phyloP scores from a whole-genome alignment of 257 asterid genomes.

The Thymus mandschuricus region DNA sequence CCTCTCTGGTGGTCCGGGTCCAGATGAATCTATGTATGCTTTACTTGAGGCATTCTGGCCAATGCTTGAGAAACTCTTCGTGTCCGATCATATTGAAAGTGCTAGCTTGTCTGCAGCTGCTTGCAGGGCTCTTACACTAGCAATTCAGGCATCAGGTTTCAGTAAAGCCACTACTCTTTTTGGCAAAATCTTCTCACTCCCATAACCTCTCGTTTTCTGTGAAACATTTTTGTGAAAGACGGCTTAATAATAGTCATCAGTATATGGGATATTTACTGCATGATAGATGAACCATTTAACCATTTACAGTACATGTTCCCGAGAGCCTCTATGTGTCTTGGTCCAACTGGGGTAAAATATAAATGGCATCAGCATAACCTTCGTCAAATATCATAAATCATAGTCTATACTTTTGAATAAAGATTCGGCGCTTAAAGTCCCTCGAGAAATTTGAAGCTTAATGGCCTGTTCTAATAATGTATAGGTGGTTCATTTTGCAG shows the following conservation, averaged over 20 bases:
- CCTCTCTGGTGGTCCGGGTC: conserved; percentile 46
- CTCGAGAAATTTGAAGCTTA: not conserved
- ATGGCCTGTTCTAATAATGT: conserved; percentile 26
- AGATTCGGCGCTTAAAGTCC: conserved; percentile 12
- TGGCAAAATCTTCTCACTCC: conserved; percentile 16
- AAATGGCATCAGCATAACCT: conserved; percentile 6
- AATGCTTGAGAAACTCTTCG: conserved; percentile 71
- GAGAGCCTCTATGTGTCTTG: conserved; percentile 12
- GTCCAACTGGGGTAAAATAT: conserved; percentile 28
- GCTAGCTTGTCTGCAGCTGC: conserved; percentile 77
- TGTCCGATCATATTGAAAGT: conserved; percentile 64
- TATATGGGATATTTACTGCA: not conserved
- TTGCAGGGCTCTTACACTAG: conserved; percentile 85
- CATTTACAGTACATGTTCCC: conserved; percentile 21
- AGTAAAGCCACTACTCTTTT: conserved; percentile 25
- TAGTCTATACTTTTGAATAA: not conserved
- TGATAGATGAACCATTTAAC: conserved; percentile 18
- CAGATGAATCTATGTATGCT: conserved; percentile 55
- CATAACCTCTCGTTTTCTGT: conserved; percentile 27
- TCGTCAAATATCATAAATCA: not conserved
- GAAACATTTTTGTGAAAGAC: conserved; percentile 19
- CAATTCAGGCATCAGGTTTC: conserved; percentile 81
- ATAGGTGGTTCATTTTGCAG: conserved; percentile 49
- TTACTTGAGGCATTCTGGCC: conserved; percentile 81
- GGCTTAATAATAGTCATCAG: conserved; percentile 11